Conservation (phyloP, 208 protist genomes). For the Phytomonas sp. region DNA sequence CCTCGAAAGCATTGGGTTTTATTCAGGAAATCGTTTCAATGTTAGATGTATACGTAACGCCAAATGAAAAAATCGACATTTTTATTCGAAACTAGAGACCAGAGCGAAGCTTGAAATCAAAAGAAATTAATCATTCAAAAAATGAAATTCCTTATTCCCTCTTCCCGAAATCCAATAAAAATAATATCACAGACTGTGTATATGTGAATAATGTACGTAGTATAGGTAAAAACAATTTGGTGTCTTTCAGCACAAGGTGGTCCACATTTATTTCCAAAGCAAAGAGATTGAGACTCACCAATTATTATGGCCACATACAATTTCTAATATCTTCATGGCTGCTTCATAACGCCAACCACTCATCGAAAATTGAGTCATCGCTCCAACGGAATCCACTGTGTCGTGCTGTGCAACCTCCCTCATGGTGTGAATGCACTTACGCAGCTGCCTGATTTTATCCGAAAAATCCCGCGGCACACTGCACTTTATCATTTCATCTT, state of each 20-base stretch:
- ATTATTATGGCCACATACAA: constrained; percentile 46
- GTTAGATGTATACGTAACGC: background rate
- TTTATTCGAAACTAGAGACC: background rate
- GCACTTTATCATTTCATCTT: constrained; percentile 66
- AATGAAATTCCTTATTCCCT: background rate
- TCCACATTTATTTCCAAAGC: background rate
- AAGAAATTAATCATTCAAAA: constrained; percentile 13
- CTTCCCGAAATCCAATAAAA: background rate
- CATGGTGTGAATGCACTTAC: constrained; percentile 42
- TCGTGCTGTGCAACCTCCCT: constrained; percentile 16
- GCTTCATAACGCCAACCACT: constrained; percentile 47
- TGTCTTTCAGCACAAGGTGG: background rate
- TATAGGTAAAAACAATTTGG: background rate
- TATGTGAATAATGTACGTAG: background rate
- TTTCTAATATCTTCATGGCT: constrained; percentile 48
- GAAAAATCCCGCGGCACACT: constrained; percentile 32
- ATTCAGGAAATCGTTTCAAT: background rate
- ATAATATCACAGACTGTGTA: background rate
- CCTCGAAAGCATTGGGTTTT: background rate
- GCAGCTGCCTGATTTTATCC: constrained; percentile 55
- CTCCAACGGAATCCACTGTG: constrained; percentile 8
- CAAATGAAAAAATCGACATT: background rate
- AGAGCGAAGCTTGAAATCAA: background rate
- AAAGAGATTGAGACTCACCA: background rate
- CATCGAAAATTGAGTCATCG: constrained; percentile 10